Percentiles rank a stretch among this genome's conserved stretches.
Evolutionary conservation across 2,329 filamentous ascomycete genomes (phyloP).

Genomic region (Tricladium varicosporioides): DNA sequence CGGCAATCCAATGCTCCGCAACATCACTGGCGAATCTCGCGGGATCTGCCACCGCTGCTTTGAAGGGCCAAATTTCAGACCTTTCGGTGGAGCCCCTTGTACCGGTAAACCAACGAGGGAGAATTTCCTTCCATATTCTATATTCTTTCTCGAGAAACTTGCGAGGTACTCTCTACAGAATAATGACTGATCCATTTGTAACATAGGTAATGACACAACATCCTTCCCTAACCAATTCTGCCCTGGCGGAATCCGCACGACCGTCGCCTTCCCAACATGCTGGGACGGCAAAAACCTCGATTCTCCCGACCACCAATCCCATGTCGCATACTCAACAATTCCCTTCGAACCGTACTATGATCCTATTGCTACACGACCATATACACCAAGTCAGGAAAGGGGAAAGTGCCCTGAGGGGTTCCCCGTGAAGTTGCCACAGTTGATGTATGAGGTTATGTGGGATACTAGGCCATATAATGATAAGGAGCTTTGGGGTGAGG

Average conservation of each 20-base stretch:
- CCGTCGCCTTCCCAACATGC: conserved; percentile 29
- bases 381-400: neutral
- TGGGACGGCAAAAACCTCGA: conserved; percentile 20
- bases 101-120: neutral
- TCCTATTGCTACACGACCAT: neutral
- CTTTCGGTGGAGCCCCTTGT: conserved; percentile 11
- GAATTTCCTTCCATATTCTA: too few species aligned
- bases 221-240: conserved; percentile 1
- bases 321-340: conserved; percentile 10
- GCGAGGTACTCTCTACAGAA: too few species aligned
- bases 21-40: conserved; percentile 4
- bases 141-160: too few species aligned
- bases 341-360: conserved; percentile 8
- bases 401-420: conserved; percentile 2
- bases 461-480: conserved; percentile 6
- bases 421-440: conserved; percentile 7
- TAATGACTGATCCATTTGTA: too few species aligned
- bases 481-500: conserved; percentile 6
- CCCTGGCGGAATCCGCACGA: conserved; percentile 5
- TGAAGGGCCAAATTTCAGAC: conserved; percentile 1
- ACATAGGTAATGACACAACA: conserved; percentile 1
- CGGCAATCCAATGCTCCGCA: conserved; percentile 13
- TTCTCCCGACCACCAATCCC: conserved; percentile 12
- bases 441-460: conserved; percentile 10
- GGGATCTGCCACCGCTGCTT: conserved; percentile 14